Percentiles rank a stretch among this genome's conserved stretches.
Conservation (phyloP, 352 stramenopile genomes). For the Globisporangium acanthophoron region DNA sequence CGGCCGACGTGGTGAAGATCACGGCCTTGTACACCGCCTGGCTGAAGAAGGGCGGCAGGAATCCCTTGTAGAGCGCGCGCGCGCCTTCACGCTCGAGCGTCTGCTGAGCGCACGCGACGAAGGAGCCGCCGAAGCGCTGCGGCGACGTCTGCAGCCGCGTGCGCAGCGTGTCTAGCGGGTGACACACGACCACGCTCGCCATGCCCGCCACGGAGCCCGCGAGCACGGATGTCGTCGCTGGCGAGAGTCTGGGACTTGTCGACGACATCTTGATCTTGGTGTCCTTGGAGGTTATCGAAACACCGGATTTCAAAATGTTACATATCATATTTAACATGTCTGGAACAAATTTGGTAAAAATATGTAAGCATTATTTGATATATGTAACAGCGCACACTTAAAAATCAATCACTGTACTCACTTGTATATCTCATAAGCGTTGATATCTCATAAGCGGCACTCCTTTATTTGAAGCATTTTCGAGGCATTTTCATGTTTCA, state of each 20-base stretch:
- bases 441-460: too few relatives aligned
- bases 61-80: slow-evolving; percentile 76
- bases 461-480: too few relatives aligned
- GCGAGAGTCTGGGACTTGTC: slow-evolving; percentile 23
- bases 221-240: slow-evolving; percentile 60
- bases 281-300: too few relatives aligned
- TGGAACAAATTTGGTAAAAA: too few relatives aligned
- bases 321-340: too few relatives aligned
- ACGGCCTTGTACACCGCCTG: slow-evolving; percentile 87
- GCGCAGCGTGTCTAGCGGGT: slow-evolving; percentile 84
- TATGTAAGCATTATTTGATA: too few relatives aligned
- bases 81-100: slow-evolving; percentile 61
- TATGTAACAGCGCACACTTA: too few relatives aligned
- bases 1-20: slow-evolving; percentile 77
- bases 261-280: too few relatives aligned
- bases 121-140: slow-evolving; percentile 40
- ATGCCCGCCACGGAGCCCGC: slow-evolving; percentile 80
- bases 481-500: too few relatives aligned
- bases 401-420: too few relatives aligned
- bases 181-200: slow-evolving; percentile 75
- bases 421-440: too few relatives aligned
- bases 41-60: slow-evolving; percentile 82
- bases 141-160: slow-evolving; percentile 80
- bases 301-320: too few relatives aligned
- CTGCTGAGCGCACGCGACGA: slow-evolving; percentile 53